Evolutionary conservation across 2,329 filamentous ascomycete species (phyloP), one percentile per base, ranked within the genome.

Genomic region (Calonectria crousiana): DNA sequence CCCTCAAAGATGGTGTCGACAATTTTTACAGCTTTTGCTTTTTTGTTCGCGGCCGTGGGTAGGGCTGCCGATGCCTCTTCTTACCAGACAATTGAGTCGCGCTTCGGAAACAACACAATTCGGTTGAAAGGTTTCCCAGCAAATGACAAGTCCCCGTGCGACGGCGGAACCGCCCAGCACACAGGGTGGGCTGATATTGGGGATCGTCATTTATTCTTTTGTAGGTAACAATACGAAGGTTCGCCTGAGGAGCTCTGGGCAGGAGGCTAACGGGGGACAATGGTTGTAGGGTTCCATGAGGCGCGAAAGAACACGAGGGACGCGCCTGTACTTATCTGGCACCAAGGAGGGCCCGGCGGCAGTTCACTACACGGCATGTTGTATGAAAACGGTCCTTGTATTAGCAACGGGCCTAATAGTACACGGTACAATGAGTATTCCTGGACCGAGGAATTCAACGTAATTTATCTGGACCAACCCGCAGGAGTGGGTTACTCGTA

Each of bases 361-460:
- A 68, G 65, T 32, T 68, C 65, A 13, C 16, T 68, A 14, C 47
- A 53, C 13, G 65, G 47, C 28, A 68, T 68, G 65, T 28, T 68
- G 16, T 41, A 23, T 28, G 65, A 68, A 28, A 68, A 68, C 16
- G 65, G 65, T 1, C 65, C 65, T 11, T 68, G 65, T n/a, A 23
- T 53, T 5, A 68, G 26, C 10, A 47, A 68, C 47, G 49, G 65
- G 0, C 26, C 47, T 4, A 36, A 68, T 26, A 30, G n/a, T 13
- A 53, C 65, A 2, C 32, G 38, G 8, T 68, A 34, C 23, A 68
- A 68, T 41, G 28, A 30, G 10, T 44, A 68, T 30, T 68, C 65
- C 1, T 68, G 65, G 65, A 68, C 65, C 4, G 49, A 68, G 18
- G 28, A 68, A n/a, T 68, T 68, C 49, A 68, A 68, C 51, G 32